Evolutionary conservation across 148 eudicot genomes (phyloP).

Genomic region (Silene latifolia): DNA sequence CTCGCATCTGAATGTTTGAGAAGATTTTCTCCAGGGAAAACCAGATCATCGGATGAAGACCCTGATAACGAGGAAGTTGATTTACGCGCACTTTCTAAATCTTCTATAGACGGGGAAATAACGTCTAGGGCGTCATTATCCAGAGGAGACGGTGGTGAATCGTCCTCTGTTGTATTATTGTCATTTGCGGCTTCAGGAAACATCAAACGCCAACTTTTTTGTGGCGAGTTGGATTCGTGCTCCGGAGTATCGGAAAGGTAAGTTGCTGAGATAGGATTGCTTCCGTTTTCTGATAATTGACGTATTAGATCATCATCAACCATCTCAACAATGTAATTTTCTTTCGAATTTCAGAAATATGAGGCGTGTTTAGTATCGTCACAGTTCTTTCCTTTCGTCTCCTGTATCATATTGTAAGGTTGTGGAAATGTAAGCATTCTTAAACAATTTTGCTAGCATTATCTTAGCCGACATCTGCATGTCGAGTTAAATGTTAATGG

Average conservation of each 20-base stretch:
- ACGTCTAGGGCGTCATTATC: not conserved
- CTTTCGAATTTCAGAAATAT: not conserved
- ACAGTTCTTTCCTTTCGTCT: too few species aligned
- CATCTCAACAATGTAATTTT: conserved; percentile 16
- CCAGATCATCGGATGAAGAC: conserved; percentile 27
- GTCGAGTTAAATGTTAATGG: too few species aligned
- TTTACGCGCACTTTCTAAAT: not conserved
- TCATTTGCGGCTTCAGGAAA: not conserved
- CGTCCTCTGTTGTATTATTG: not conserved
- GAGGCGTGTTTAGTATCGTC: too few species aligned
- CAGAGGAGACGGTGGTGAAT: not conserved
- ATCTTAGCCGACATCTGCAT: too few species aligned
- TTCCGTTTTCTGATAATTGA: not conserved
- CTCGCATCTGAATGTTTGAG: not conserved
- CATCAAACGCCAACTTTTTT: not conserved
- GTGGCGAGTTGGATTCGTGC: not conserved
- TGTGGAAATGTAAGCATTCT: too few species aligned
- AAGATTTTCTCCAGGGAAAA: conserved; percentile 21
- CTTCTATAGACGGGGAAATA: not conserved
- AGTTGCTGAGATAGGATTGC: not conserved
- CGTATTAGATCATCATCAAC: conserved; percentile 7
- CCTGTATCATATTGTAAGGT: too few species aligned
- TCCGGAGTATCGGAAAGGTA: conserved; percentile 5
- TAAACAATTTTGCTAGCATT: too few species aligned
- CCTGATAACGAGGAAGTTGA: conserved; percentile 29